These are phyloP conservation scores for Prorocentrum cordatum DNA, from an alignment of 169 alveolate species.

Conservation along the genomic window DNA sequence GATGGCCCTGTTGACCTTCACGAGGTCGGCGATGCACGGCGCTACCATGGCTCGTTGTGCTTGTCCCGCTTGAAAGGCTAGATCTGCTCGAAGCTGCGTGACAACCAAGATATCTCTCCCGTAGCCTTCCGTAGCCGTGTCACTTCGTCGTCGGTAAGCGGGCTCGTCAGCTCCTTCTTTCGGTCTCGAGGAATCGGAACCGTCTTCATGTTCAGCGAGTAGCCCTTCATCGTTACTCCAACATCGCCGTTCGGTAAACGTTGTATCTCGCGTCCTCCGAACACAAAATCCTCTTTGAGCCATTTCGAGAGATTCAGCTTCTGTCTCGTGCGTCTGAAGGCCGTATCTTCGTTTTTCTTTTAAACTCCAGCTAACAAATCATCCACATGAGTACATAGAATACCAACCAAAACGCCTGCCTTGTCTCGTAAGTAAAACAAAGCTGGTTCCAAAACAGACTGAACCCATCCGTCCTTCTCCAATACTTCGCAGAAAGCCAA, in stretches of 20 bases:
- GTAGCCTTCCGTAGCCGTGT: background rate
- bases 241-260: background rate
- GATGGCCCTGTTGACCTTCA: background rate
- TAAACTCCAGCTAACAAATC: background rate
- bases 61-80: background rate
- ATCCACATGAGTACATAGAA: background rate
- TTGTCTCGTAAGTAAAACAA: too few species aligned
- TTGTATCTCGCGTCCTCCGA: background rate
- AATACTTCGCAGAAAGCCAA: too few species aligned
- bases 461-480: too few species aligned
- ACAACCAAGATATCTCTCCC: background rate
- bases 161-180: background rate
- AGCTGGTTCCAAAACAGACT: too few species aligned
- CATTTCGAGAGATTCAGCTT: background rate
- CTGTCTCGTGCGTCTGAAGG: background rate
- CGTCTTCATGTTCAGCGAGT: background rate
- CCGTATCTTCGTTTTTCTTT: background rate
- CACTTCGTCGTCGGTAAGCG: background rate
- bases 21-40: background rate
- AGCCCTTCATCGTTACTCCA: background rate
- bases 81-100: background rate
- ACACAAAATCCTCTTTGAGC: background rate
- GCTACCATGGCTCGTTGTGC: background rate
- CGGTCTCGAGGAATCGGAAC: background rate
- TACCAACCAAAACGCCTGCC: background rate